phyloP scores from a whole-genome alignment of 2,329 filamentous ascomycete genomes.

The Escovopsis weberi region DNA sequence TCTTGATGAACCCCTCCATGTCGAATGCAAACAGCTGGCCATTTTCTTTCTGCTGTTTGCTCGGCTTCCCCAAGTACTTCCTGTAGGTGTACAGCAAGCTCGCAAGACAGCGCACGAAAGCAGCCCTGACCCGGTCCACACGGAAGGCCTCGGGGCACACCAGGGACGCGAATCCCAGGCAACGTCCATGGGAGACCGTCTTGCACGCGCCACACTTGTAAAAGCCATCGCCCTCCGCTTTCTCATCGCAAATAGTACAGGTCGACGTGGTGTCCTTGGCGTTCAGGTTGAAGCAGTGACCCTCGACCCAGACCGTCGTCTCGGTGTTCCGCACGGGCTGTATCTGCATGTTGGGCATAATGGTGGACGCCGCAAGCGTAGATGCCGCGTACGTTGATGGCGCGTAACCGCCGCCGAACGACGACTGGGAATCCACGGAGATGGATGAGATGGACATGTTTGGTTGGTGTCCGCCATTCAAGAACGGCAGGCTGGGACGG shows the following conservation, averaged over 20 bases:
- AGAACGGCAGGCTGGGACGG: constrained; percentile 59
- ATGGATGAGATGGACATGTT: constrained; percentile 45
- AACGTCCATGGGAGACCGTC: constrained; percentile 42
- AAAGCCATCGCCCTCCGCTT: constrained; percentile 54
- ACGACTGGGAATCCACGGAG: constrained; percentile 52
- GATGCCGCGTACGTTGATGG: constrained; percentile 76
- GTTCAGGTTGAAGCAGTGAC: constrained; percentile 62
- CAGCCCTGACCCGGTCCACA: constrained; percentile 44
- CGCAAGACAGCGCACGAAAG: constrained; percentile 51
- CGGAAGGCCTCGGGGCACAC: constrained; percentile 50
- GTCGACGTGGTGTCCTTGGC: constrained; percentile 41
- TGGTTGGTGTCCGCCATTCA: constrained; percentile 43
- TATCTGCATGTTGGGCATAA: constrained; percentile 73
- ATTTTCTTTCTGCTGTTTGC: constrained; percentile 43
- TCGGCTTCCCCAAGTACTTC: constrained; percentile 45
- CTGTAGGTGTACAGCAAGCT: constrained; percentile 52
- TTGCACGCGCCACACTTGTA: constrained; percentile 59
- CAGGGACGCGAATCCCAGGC: constrained; percentile 47
- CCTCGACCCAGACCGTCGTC: constrained; percentile 70
- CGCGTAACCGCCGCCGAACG: constrained; percentile 56
- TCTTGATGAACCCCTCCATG: constrained; percentile 50
- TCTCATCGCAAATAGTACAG: constrained; percentile 66
- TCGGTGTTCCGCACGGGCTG: constrained; percentile 69
- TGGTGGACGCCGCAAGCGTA: constrained; percentile 71
- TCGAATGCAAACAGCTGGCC: constrained; percentile 50